These are phyloP conservation scores for Xylaria bambusicola DNA, from an alignment of 495 filamentous ascomycete species.

Conservation along the genomic window DNA sequence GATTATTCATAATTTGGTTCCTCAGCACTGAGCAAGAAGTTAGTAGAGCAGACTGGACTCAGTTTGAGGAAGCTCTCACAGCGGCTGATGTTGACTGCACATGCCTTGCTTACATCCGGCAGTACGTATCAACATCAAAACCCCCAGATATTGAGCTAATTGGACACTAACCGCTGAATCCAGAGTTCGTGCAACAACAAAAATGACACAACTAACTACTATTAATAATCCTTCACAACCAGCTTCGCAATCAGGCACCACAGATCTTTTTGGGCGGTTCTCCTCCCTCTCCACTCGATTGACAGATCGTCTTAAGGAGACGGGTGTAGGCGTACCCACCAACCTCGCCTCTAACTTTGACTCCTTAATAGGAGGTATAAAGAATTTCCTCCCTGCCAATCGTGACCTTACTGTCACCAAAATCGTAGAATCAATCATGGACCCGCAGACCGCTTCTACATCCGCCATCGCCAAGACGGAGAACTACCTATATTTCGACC, in stretches of 20 bases:
- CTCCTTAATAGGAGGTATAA: constrained; percentile 94
- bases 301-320: constrained; percentile 91
- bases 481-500: constrained; percentile 98
- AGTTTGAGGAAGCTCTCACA: constrained; percentile 84
- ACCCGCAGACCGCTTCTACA: constrained; percentile 83
- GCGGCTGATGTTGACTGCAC: constrained; percentile 71
- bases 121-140: constrained; percentile 48
- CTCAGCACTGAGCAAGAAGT: constrained; percentile 92
- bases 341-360: constrained; percentile 86
- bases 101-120: constrained; percentile 80
- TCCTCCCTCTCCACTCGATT: constrained; percentile 84
- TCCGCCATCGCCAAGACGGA: constrained; percentile 96
- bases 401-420: constrained; percentile 95
- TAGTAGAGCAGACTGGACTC: constrained; percentile 74
- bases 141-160: too few species aligned
- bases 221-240: constrained; percentile 65
- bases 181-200: constrained; percentile 91
- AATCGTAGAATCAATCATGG: constrained; percentile 98
- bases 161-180: too few species aligned
- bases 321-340: constrained; percentile 58
- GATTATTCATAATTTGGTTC: constrained; percentile 97
- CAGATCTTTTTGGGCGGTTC: constrained; percentile 86
- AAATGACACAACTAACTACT: constrained; percentile 98
- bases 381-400: constrained; percentile 95
- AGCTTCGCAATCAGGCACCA: constrained; percentile 55